These are phyloP conservation scores for Suillus luteus DNA, from an alignment of 768 basidiomycete species.

Conservation along the genomic window DNA sequence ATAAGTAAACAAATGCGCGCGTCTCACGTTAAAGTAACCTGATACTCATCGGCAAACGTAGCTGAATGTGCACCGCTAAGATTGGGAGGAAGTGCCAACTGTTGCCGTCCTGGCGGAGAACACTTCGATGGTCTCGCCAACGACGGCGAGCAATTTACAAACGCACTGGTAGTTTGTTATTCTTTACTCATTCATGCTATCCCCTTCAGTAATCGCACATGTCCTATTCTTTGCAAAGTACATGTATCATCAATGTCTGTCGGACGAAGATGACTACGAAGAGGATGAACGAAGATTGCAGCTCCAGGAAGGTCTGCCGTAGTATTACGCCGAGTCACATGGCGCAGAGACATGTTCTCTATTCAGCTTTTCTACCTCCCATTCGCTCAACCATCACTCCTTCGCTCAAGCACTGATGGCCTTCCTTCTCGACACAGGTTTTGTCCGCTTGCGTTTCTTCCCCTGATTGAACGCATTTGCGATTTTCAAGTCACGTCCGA, in stretches of 20 bases:
- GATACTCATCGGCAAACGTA: too few relatives aligned
- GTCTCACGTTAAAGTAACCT: too few relatives aligned
- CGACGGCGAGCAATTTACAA: background rate
- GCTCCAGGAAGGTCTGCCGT: constrained; percentile 1
- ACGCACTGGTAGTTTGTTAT: too few relatives aligned
- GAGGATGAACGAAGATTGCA: background rate
- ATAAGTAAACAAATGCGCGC: too few relatives aligned
- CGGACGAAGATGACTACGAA: background rate
- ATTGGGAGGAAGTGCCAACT: background rate
- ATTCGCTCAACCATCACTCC: background rate
- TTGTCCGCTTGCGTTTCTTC: constrained; percentile 85
- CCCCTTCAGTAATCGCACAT: too few relatives aligned
- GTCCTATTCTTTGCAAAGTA: too few relatives aligned
- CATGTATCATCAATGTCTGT: background rate
- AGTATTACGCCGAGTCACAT: background rate
- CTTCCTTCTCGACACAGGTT: constrained; percentile 64
- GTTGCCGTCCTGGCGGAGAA: background rate
- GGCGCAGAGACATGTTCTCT: background rate
- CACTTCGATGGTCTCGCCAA: background rate
- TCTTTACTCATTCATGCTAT: too few relatives aligned
- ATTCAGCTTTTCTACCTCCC: background rate
- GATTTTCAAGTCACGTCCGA: constrained; percentile 87
- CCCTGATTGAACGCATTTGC: constrained; percentile 85
- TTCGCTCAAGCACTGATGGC: constrained; percentile 32
- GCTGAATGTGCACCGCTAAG: background rate